These are phyloP conservation scores for Ceratobasidium sp. DNA, from an alignment of 1,284 basidiomycete genomes.

Conservation along the genomic window DNA sequence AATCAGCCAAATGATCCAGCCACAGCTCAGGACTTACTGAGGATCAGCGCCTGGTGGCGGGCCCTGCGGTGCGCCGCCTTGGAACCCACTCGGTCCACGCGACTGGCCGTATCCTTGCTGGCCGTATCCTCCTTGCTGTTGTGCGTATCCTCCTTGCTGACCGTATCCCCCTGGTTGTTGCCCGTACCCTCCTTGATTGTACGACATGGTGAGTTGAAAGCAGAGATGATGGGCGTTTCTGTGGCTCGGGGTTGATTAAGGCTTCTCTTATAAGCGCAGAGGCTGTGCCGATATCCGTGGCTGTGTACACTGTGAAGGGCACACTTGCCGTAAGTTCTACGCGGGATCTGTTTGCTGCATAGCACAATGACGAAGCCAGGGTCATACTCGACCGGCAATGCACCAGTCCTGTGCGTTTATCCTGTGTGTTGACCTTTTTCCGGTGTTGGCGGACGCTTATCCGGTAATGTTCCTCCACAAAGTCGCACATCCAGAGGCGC, in stretches of 20 bases:
- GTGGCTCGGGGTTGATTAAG: neutral
- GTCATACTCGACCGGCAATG: no score
- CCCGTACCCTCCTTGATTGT: conserved; percentile 30
- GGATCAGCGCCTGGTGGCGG: conserved; percentile 42
- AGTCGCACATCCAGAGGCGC: no score
- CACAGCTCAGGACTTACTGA: conserved; percentile 26
- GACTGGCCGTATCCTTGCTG: conserved; percentile 14
- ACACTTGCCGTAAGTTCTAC: no score
- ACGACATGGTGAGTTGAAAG: conserved; percentile 26
- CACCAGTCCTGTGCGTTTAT: no score
- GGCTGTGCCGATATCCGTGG: conserved; percentile 20
- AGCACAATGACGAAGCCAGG: no score
- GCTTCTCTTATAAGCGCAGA: neutral
- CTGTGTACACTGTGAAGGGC: no score
- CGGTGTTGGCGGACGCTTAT: no score
- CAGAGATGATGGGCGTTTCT: neutral
- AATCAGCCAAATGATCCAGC: neutral
- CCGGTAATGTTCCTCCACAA: no score
- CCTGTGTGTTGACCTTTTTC: no score
- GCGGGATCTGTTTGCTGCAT: no score
- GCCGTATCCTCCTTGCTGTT: conserved; percentile 9
- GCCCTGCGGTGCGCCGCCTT: conserved; percentile 21
- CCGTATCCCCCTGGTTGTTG: conserved; percentile 1
- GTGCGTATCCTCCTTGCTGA: conserved; percentile 16
- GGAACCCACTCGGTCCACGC: conserved; percentile 30